Evolutionary conservation across 2,329 filamentous ascomycete species (phyloP).

Genomic region (Chaetomium globosum): DNA sequence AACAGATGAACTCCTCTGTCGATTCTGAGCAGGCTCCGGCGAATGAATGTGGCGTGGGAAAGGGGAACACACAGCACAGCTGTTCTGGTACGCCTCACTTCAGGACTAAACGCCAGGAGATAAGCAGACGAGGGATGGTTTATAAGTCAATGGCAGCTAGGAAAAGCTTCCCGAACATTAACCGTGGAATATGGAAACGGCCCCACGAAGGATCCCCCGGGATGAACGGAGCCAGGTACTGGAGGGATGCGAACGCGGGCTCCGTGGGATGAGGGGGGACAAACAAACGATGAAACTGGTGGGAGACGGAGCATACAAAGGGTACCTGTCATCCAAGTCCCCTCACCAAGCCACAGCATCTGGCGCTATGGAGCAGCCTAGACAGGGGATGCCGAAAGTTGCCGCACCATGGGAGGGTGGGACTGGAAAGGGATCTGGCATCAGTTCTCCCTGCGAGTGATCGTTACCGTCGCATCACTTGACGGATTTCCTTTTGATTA

Average conservation of each 20-base stretch:
- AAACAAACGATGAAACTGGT: constrained; percentile 13
- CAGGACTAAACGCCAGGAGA: constrained; percentile 11
- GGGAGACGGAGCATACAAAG: constrained; percentile 20
- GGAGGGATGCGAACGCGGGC: constrained; percentile 15
- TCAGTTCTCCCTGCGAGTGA: constrained; percentile 31
- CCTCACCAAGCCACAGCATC: constrained; percentile 30
- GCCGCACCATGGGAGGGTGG: constrained; percentile 37
- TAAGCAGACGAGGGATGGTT: constrained; percentile 23
- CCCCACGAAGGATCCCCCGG: constrained; percentile 17
- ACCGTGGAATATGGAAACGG: constrained; percentile 36
- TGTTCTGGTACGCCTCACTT: constrained; percentile 10
- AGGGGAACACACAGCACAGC: constrained; percentile 26
- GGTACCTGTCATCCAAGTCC: constrained; percentile 23
- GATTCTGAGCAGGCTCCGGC: not conserved
- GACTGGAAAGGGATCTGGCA: constrained; percentile 30
- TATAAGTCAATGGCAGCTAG: constrained; percentile 27
- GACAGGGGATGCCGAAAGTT: constrained; percentile 37
- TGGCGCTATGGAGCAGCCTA: constrained; percentile 30
- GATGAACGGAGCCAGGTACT: constrained; percentile 22
- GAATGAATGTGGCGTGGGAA: constrained; percentile 6
- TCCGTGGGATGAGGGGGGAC: constrained; percentile 11
- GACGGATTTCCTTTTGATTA: constrained; percentile 40
- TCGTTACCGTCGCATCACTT: constrained; percentile 38
- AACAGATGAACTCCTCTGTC: not conserved
- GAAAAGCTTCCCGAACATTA: constrained; percentile 37